Evolutionary conservation across 2,329 filamentous ascomycete species (phyloP).

Genomic region (Penicillium decumbens): DNA sequence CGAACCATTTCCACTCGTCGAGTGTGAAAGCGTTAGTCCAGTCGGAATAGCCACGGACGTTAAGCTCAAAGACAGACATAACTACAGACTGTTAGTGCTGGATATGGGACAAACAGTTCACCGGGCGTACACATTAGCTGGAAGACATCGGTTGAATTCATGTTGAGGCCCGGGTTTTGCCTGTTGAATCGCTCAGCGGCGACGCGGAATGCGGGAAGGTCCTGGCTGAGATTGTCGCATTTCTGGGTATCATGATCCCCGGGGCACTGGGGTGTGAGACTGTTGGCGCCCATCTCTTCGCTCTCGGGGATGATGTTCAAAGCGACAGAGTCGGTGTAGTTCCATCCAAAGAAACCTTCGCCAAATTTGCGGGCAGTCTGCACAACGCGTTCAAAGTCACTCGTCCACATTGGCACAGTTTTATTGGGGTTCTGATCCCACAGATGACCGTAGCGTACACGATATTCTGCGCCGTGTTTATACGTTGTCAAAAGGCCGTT

Average conservation of each 20-base stretch:
- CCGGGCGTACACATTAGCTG: constrained; percentile 17
- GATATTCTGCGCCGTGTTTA: constrained; percentile 17
- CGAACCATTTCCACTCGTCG: constrained; percentile 22
- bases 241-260: constrained; percentile 7
- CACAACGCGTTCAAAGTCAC: constrained; percentile 19
- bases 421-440: constrained; percentile 7
- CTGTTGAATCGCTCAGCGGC: constrained; percentile 20
- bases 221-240: constrained; percentile 9
- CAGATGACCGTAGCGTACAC: constrained; percentile 19
- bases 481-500: constrained; percentile 16
- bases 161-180: constrained; percentile 19
- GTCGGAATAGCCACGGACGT: constrained; percentile 16
- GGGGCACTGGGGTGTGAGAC: constrained; percentile 19
- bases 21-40: constrained; percentile 24
- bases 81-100: constrained; percentile 4
- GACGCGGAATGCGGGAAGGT: constrained; percentile 5
- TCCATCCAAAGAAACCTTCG: constrained; percentile 22
- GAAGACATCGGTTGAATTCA: constrained; percentile 18
- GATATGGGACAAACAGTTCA: not conserved
- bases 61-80: constrained; percentile 21
- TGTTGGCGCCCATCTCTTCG: constrained; percentile 19
- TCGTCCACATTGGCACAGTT: constrained; percentile 16
- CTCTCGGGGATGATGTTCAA: constrained; percentile 24
- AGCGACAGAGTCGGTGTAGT: constrained; percentile 18
- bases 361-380: constrained; percentile 22